Base-by-base conservation (phyloP, 352 stramenopile species). In the Vaucheria bursata region DNA sequence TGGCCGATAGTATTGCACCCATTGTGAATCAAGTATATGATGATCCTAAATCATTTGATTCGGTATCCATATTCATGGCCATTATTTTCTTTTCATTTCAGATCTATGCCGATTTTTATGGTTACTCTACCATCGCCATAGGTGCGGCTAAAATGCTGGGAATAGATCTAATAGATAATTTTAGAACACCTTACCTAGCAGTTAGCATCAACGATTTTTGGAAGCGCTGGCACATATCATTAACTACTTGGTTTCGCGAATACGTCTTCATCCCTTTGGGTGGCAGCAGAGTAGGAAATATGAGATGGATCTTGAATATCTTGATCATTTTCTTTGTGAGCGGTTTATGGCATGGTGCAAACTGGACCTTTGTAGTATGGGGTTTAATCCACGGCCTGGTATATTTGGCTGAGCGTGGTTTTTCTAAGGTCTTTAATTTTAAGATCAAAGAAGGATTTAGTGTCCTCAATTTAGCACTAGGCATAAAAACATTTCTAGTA, bases 161-260 rank as follows among this genome's bases (percentile, higher is more conserved):
- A n/a, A 59, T 59, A 18, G 25, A 59, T 18, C 45, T 59, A 25
- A 59, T 59, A 59, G 45, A 59, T 59, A 59, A 59, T 59, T 59
- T 59, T 59, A 18, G 12, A 18, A 18, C 25, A 18, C 45, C 45
- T 59, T 59, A 18, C 25, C 25, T 59, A 18, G 18, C 45, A 59
- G 45, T 18, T 18, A 59, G 25, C 45, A 18, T 59, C 45, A 25
- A 18, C 25, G 45, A 18, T 59, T 59, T 59, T 59, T 59, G 45
- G 45, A 59, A 59, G 25, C 18, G 25, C 18, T 59, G 45, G 45
- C 45, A 59, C 45, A 59, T 59, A 18, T 59, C 45, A 18, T 59
- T 59, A 59, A 59, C 45, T 18, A 59, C 12, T 25, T 59, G 45
- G 45, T 59, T 59, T 59, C 18, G 45, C 18, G 45, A 59, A 18